Evolutionary conservation across 176 grass and related monocot species (phyloP).

Genomic region (Puya raimondii): DNA sequence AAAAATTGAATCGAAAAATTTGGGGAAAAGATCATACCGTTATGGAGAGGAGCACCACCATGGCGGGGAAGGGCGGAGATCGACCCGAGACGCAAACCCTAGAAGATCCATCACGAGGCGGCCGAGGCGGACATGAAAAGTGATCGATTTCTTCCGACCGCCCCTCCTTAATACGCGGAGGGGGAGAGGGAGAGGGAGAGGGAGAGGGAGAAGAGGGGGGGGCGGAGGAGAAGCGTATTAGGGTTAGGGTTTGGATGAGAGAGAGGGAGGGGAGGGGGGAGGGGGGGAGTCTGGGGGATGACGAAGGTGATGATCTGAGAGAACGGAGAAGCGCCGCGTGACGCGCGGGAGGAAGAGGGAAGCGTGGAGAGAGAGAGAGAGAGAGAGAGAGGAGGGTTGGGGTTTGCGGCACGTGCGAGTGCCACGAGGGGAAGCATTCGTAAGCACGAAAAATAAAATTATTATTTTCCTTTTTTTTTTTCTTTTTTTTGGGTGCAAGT

Average conservation of each 20-base stretch:
- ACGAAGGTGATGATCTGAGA: conserved; percentile 5
- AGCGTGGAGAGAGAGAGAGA: background rate
- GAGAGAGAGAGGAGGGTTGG: background rate
- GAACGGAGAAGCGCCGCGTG: conserved; percentile 19
- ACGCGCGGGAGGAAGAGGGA: conserved; percentile 16
- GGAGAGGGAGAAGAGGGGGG: background rate
- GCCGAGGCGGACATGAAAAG: background rate
- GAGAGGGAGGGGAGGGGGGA: background rate
- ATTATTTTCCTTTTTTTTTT: too few species aligned
- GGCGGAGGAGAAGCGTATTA: background rate
- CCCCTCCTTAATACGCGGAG: background rate
- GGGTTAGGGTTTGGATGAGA: conserved; percentile 13
- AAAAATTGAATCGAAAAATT: background rate
- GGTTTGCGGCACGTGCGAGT: background rate
- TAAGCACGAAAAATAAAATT: too few species aligned
- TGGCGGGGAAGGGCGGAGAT: conserved; percentile 13
- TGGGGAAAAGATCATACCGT: conserved; percentile 25
- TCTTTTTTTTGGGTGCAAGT: too few species aligned
- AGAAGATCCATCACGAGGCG: conserved; percentile 13
- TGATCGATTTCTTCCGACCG: background rate
- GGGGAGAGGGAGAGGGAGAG: background rate
- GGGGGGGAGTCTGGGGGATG: background rate
- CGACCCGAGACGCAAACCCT: conserved; percentile 20
- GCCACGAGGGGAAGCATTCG: too few species aligned
- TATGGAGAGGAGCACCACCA: conserved; percentile 16